Base-by-base conservation (phyloP, 2,329 filamentous ascomycete genomes). In the Colletotrichum tabaci region DNA sequence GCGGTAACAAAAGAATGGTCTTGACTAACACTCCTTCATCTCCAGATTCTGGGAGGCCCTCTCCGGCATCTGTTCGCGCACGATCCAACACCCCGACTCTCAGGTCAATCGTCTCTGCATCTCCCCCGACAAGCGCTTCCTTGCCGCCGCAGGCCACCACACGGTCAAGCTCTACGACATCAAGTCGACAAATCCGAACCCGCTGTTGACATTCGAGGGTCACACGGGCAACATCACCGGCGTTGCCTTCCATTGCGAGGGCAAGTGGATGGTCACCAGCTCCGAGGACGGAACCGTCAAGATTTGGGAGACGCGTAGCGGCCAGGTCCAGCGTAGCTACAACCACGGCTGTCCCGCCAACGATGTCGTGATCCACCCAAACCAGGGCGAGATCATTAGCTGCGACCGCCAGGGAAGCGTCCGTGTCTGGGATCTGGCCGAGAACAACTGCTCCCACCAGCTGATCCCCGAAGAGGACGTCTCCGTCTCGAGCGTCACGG, bases 231-330 rank as follows among this genome's bases (percentile, higher is more conserved):
- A 99, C 79, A 92, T 99, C 80, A 99, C 96, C 0, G 96, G 96
- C 53, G 94, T 99, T 57, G 95, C 95, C 13, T 99, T 99, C 81
- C 96, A 99, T 82, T 98, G 96, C 81, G 96, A 99, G 82, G 95
- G 96, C 13, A 99, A 99, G 84, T 99, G 96, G 96, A 98, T 99
- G 94, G 96, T 98, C 21, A 99, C 96, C 12, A 97, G 93, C 82
- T 97, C 94, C 57, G 96, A 99, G 82, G 96, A 99, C 79, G 94
- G 95, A 77, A 97, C 94, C 0, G 95, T 98, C 79, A 97, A 97
- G 87, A 97, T 98, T 74, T 98, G 95, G 95, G 96, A 98, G 81
- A 98, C 95, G 6, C 87, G 95, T 57, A 93, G 89, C 15, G 96
- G 94, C 56, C 91, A 89, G 69, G 91, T 98, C 66, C 96, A 99